Conservation (phyloP, 2,329 filamentous ascomycete genomes). For the Calonectria ilicicola region DNA sequence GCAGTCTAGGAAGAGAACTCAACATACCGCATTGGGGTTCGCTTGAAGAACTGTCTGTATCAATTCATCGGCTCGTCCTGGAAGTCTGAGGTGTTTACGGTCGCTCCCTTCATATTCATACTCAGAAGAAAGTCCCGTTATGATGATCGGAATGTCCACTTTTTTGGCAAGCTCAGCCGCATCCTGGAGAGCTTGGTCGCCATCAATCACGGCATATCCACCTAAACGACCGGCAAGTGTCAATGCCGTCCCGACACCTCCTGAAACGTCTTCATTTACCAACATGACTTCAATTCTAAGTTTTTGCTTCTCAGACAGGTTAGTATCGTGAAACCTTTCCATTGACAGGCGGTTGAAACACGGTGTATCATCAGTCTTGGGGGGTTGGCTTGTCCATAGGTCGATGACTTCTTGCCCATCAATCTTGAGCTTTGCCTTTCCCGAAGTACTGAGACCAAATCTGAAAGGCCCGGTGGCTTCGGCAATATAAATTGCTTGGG, state of each 20-base stretch:
- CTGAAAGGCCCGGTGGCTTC: slow-evolving; percentile 12
- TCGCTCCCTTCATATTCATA: slow-evolving; percentile 62
- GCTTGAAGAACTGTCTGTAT: slow-evolving; percentile 16
- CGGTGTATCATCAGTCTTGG: slow-evolving; percentile 46
- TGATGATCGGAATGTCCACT: slow-evolving; percentile 67
- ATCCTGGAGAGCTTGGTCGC: slow-evolving; percentile 48
- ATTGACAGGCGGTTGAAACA: slow-evolving; percentile 47
- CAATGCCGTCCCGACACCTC: slow-evolving; percentile 36
- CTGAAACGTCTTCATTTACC: slow-evolving; percentile 35
- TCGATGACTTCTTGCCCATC: slow-evolving; percentile 48
- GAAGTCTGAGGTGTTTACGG: slow-evolving; percentile 8
- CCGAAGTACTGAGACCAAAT: slow-evolving; percentile 50
- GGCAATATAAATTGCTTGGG: slow-evolving; percentile 15
- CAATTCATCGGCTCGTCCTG: slow-evolving; percentile 6
- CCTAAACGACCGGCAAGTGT: slow-evolving; percentile 35
- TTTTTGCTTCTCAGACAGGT: slow-evolving; percentile 13
- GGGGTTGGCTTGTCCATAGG: slow-evolving; percentile 46
- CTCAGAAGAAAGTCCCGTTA: slow-evolving; percentile 66
- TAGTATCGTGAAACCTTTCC: slow-evolving; percentile 28
- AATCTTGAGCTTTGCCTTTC: slow-evolving; percentile 49
- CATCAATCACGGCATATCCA: slow-evolving; percentile 32
- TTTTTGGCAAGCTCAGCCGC: slow-evolving; percentile 38
- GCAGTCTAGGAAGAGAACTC: not conserved
- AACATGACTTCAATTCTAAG: slow-evolving; percentile 31
- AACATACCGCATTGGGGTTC: slow-evolving; percentile 23